Evolutionary conservation across 257 asterid species (phyloP), one percentile per base, ranked within the genome.

Genomic region (Solanum dulcamara): DNA sequence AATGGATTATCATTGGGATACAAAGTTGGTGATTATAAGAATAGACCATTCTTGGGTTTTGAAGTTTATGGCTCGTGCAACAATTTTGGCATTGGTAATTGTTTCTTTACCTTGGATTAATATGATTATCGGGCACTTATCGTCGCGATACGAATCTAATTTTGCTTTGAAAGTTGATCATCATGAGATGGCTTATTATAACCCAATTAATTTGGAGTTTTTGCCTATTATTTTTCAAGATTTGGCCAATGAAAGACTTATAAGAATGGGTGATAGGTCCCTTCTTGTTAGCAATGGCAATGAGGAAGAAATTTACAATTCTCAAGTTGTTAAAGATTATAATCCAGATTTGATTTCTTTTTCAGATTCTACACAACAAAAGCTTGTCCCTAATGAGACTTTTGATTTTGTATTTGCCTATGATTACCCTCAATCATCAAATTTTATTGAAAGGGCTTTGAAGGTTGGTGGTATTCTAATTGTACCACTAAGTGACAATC

Each of bases 221-320:
- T 60, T 89, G 33, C 89, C 90, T 3, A 33, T 42, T 5, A 33
- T 89, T 11, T 81, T 89, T 62, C 90, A 20, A 40, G 91, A 92
- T 88, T 83, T 92, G 87, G 88, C 86, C 22, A 90, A 86, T 32
- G 89, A 90, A 79, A 93, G 92, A 55, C 87, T 92, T 14, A 6
- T 92, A 64, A 91, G 85, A 86, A 80, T 62, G 72, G 92, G 89
- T 9, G 90, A 89, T 10, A 80, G 84, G 24, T 89, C 84, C 38
- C 81, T 85, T 24, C 4, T 87, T 67, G 60, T 89, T 22, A 84
- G 28, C 62, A 15, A 26, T 42, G 72, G 53, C 8, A 40, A 70
- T 18, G 83, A 80, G 9, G 86, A 83, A 83, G 51, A 7, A 6
- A 70, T 64, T 11, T 10, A 24, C 50, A 70, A 55, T 17, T 28